phyloP scores from a whole-genome alignment of 2,329 filamentous ascomycete species.

The Ophiobolus disseminans region DNA sequence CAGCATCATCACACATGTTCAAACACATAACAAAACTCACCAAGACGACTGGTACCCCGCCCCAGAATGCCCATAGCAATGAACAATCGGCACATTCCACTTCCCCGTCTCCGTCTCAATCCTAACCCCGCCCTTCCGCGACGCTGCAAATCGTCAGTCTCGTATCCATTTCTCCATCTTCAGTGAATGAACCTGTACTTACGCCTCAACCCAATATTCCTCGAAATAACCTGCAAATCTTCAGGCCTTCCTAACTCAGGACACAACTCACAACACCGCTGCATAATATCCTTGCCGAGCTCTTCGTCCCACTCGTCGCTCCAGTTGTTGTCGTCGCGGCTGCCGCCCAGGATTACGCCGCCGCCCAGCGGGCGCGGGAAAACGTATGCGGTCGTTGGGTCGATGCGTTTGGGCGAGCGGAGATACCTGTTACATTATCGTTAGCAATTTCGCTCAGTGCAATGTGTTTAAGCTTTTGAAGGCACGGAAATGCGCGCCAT shows the following conservation, averaged over 20 bases:
- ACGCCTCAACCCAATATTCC: conserved; percentile 80
- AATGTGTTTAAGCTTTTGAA: not conserved
- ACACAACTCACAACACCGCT: conserved; percentile 69
- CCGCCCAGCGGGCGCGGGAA: conserved; percentile 64
- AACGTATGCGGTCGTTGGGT: conserved; percentile 54
- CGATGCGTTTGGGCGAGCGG: conserved; percentile 51
- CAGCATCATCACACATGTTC: not conserved
- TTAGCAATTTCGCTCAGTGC: not conserved
- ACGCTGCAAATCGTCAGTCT: conserved; percentile 50
- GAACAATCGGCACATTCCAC: conserved; percentile 63
- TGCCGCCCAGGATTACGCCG: conserved; percentile 84
- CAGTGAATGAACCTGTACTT: conserved; percentile 16
- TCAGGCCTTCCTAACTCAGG: conserved; percentile 73
- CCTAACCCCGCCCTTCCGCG: conserved; percentile 74
- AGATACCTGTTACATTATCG: conserved; percentile 35
- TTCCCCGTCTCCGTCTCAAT: conserved; percentile 73
- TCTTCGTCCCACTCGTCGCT: conserved; percentile 78
- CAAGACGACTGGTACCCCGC: conserved; percentile 71
- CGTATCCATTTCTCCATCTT: not conserved
- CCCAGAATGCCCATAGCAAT: conserved; percentile 81
- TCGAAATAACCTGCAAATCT: conserved; percentile 76
- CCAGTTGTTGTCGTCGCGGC: conserved; percentile 81
- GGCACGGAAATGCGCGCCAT: not conserved
- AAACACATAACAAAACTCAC: conserved; percentile 17
- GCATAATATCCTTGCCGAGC: conserved; percentile 83